Base-by-base conservation (phyloP, 1,139 yeast species). In the Candida labiduridarum region DNA sequence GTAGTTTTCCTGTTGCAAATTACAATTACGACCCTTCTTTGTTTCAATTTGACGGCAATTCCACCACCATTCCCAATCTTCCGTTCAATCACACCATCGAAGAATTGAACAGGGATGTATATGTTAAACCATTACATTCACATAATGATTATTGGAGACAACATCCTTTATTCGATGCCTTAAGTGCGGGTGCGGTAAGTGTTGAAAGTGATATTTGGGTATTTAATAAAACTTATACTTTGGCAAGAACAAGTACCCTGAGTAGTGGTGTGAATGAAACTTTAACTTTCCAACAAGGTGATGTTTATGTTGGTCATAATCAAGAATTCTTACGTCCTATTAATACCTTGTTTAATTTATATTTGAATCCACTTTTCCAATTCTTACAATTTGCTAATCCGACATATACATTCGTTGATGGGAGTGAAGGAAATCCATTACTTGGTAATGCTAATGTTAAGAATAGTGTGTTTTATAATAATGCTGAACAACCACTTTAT, bases 111-210 rank as follows among this genome's bases (percentile, higher is more conserved):
- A 67, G 80, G 47, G 84, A 81, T 56, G 81, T 82, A 0, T 65
- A 72, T 34, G 64, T 78, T 31, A 72, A 76, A 48, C 80, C 81
- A 5, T 71, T 85, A 18, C 94, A 87, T 59, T 84, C 90, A 0
- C 94, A 87, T 61, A 87, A 87, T 60, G 94, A 87, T 62, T 87
- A 87, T 64, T 85, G 89, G 90, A 70, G 92, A 56, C 56, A 63
- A 2, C 63, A 69, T 4, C 94, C 94, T 0, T 69, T 87, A 9
- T 72, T 81, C 51, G 86, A 84, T 52, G 92, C 91, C 0, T 64
- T 86, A 35, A 68, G 75, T 12, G 65, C 69, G 29, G 94, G 92
- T 1, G 78, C 81, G 25, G 74, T 74, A 46, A 82, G 89, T 46
- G 77, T 86, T 8, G 94, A 87, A 64, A 87, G 88, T 22, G 95